Conservation (phyloP, 2,329 filamentous ascomycete species). For the Epichloe gansuensis region DNA sequence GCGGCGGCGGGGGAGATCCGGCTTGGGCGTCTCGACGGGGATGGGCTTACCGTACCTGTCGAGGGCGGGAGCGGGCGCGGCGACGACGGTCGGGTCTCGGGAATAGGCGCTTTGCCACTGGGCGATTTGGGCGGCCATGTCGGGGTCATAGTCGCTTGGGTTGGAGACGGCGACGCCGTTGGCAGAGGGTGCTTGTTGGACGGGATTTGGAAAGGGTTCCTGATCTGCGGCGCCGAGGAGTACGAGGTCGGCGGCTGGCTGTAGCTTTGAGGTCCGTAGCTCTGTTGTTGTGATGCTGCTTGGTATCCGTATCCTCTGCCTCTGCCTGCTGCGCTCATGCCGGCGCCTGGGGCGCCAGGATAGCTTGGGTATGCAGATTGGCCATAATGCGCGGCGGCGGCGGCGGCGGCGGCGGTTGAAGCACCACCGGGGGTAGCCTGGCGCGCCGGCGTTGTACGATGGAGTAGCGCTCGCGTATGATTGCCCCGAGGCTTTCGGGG, state of each 20-base stretch:
- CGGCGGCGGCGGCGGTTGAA: not conserved
- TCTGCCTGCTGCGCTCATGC: constrained; percentile 6
- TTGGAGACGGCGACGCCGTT: constrained; percentile 21
- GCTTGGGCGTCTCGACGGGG: constrained; percentile 15
- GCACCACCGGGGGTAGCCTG: constrained; percentile 4
- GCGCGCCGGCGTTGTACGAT: constrained; percentile 17
- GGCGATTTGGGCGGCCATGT: constrained; percentile 82
- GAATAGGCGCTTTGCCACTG: constrained; percentile 91
- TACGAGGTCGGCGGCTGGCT: constrained; percentile 27
- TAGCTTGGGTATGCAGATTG: constrained; percentile 16
- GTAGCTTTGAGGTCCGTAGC: constrained; percentile 16
- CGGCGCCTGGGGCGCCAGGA: constrained; percentile 21
- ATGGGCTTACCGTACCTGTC: constrained; percentile 21
- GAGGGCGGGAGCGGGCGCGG: constrained; percentile 16
- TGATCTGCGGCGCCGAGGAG: constrained; percentile 48
- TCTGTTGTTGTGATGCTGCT: constrained; percentile 21
- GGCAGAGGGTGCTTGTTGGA: constrained; percentile 24
- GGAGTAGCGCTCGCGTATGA: constrained; percentile 22
- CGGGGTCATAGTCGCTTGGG: constrained; percentile 45
- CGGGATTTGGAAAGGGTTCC: constrained; percentile 65
- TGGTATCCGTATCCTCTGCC: constrained; percentile 1
- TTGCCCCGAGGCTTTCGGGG: constrained; percentile 22
- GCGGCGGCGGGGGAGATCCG: constrained; percentile 27
- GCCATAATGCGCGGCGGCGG: constrained; percentile 6
- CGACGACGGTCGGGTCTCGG: constrained; percentile 10